Evolutionary conservation across 129 eudicot genomes (phyloP).

Genomic region (Centrapalus pauciflorus): DNA sequence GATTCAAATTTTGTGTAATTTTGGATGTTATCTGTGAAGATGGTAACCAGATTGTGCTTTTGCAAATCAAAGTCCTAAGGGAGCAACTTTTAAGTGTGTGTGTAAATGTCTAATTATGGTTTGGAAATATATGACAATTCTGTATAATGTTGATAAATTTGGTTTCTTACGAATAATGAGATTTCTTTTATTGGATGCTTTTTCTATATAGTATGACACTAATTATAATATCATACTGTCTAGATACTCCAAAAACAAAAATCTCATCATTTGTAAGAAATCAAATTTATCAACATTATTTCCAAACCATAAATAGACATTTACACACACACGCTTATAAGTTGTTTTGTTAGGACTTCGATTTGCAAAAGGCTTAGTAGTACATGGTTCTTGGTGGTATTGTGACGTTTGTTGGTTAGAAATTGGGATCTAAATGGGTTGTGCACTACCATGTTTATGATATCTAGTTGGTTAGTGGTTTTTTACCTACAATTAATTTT

Average conservation of each 20-base stretch:
- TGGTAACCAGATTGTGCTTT: background rate
- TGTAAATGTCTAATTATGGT: background rate
- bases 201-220: too few relatives aligned
- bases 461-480: background rate
- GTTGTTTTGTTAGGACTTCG: too few relatives aligned
- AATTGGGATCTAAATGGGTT: background rate
- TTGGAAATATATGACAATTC: background rate
- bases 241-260: too few relatives aligned
- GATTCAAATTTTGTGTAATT: background rate
- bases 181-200: background rate
- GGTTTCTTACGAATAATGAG: background rate
- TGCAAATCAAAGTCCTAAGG: background rate
- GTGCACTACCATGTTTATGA: background rate
- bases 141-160: background rate
- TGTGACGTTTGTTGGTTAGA: background rate
- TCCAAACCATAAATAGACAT: too few relatives aligned
- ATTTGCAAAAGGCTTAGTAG: too few relatives aligned
- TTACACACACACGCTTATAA: too few relatives aligned
- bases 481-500: background rate
- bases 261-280: too few relatives aligned
- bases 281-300: too few relatives aligned
- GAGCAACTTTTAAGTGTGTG: background rate
- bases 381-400: background rate
- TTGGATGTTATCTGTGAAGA: background rate
- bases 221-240: too few relatives aligned